Percentiles rank a stretch among this genome's conserved stretches.
phyloP scores from a whole-genome alignment of 2,329 filamentous ascomycete species.

The Talaromyces marneffei region DNA sequence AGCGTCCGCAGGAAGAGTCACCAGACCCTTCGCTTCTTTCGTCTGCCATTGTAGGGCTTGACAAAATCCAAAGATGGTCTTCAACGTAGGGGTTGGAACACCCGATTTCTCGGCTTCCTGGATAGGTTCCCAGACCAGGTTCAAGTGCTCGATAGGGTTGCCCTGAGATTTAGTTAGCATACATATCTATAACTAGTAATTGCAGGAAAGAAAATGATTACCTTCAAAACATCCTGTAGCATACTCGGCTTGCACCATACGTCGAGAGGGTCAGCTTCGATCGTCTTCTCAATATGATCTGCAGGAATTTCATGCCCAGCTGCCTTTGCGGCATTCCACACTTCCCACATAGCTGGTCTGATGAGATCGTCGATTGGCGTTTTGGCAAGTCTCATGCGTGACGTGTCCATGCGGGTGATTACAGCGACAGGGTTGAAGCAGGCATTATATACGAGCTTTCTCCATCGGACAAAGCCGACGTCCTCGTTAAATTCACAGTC shows the following conservation, averaged over 20 bases:
- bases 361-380: not conserved
- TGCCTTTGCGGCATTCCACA: not conserved
- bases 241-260: not conserved
- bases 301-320: not conserved
- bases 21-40: not conserved
- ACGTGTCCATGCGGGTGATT: not conserved
- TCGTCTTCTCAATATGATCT: not conserved
- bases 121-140: not conserved
- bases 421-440: not conserved
- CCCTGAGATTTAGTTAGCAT: not conserved
- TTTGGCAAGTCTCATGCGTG: not conserved
- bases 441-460: not conserved
- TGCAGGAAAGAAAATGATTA: not conserved
- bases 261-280: not conserved
- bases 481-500: not conserved
- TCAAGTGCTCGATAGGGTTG: not conserved
- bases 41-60: not conserved
- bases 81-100: not conserved
- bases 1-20: not conserved
- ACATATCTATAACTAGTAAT: not conserved
- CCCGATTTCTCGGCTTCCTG: not conserved
- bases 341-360: not conserved
- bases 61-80: not conserved
- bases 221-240: not conserved
- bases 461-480: not conserved